Percentiles rank a stretch among this genome's conserved stretches.
Conservation (phyloP, 2,329 filamentous ascomycete genomes). For the Fonsecaea nubica region DNA sequence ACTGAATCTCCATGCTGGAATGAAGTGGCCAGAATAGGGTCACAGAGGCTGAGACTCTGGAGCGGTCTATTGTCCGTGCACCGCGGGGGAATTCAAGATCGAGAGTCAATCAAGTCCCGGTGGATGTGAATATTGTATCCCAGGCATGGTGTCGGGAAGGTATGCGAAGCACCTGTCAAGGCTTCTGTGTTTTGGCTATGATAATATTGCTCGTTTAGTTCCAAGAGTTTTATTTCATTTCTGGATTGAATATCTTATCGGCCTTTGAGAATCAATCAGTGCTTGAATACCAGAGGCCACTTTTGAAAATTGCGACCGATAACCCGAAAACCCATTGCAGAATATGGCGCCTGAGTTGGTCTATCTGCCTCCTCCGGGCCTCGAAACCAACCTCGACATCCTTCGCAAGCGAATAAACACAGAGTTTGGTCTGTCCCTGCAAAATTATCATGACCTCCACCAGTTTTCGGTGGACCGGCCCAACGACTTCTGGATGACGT, state of each 20-base stretch:
- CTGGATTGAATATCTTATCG: no score
- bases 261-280: not conserved
- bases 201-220: not conserved
- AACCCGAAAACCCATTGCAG: not conserved
- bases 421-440: not conserved
- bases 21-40: not conserved
- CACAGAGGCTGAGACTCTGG: not conserved
- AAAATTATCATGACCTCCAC: constrained; percentile 46
- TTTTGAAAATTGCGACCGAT: not conserved
- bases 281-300: not conserved
- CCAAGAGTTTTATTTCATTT: not conserved
- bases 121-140: not conserved
- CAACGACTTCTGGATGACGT: constrained; percentile 51
- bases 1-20: not conserved
- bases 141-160: not conserved
- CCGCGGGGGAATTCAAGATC: not conserved
- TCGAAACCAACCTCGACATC: constrained; percentile 12
- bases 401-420: constrained; percentile 7
- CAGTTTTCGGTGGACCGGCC: constrained; percentile 48
- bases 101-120: not conserved
- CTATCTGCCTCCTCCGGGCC: constrained; percentile 5
- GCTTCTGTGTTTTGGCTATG: not conserved
- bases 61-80: not conserved
- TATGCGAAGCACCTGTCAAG: not conserved
- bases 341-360: constrained; percentile 1